These are phyloP conservation scores for Ceratobasidium sp. DNA, from an alignment of 1,284 basidiomycete species.

Conservation along the genomic window DNA sequence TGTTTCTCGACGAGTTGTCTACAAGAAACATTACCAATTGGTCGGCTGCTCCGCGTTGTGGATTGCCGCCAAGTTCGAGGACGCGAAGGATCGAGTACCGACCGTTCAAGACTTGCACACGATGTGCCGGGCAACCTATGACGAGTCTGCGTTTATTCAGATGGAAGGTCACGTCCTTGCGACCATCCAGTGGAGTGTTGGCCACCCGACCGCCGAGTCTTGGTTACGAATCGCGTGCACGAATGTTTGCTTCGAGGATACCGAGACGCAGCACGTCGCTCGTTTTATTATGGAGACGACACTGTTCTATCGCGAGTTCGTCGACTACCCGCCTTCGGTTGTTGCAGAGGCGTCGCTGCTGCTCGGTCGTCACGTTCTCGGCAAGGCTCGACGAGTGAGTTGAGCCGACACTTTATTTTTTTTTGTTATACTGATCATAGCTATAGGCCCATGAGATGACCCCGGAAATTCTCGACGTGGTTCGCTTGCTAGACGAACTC, in stretches of 20 bases:
- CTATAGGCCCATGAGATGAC: constrained; percentile 49
- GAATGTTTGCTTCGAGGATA: constrained; percentile 77
- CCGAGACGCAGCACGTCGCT: constrained; percentile 92
- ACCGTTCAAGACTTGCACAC: constrained; percentile 93
- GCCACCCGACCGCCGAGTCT: constrained; percentile 97
- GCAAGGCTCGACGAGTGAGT: constrained; percentile 78
- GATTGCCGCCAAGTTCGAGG: constrained; percentile 99
- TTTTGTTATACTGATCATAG: background rate
- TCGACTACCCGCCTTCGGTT: constrained; percentile 85
- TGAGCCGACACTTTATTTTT: constrained; percentile 26
- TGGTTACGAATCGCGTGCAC: constrained; percentile 82
- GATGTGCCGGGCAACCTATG: constrained; percentile 95
- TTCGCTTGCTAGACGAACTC: constrained; percentile 86
- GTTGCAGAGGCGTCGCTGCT: constrained; percentile 91
- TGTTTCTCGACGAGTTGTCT: constrained; percentile 97
- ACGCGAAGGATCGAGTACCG: constrained; percentile 98
- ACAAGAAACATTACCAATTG: constrained; percentile 99
- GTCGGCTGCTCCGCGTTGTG: constrained; percentile 98
- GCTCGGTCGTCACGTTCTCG: constrained; percentile 88
- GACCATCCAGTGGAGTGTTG: constrained; percentile 96
- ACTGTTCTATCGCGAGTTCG: constrained; percentile 95
- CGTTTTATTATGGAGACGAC: constrained; percentile 99
- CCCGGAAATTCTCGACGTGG: constrained; percentile 68
- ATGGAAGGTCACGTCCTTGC: constrained; percentile 98
- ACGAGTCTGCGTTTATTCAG: constrained; percentile 95